Base-by-base conservation (phyloP, 495 filamentous ascomycete genomes). In the Aspergillus cristatus region DNA sequence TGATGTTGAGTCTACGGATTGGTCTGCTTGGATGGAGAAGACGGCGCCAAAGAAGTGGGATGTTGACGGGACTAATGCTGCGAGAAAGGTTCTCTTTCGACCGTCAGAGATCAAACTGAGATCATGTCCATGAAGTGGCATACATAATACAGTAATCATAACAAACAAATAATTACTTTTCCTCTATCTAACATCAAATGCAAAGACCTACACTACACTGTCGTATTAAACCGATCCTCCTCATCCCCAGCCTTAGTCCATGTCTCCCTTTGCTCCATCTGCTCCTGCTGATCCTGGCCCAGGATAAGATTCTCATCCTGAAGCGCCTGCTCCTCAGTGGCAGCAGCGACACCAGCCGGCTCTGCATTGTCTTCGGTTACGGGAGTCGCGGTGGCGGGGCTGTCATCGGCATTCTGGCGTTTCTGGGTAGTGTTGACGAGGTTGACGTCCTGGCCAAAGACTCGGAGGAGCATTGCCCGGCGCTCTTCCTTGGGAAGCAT, bases 401-500 rank as follows among this genome's bases (percentile, higher is more conserved):
- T 42, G 18, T 52, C 20, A 14, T 37, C 20, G 6, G 29, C 53
- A 3, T 37, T 43, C 31, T 63, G 51, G 32, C 62, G 63, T 56
- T 75, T 72, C 17, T 71, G 60, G 46, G 60, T 63, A 12, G 52
- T 55, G 50, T 67, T 69, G 35, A 64, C 35, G 12, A 96, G 63
- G 2, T 82, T 84, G 2, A 79, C 78, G 15, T 74, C 72, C 42
- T 96, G 89, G 49, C 95, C 88, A 65, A 79, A 98, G 25, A 98
- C 70, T 24, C 91, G 76, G 38, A 95, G 70, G 48, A 96, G 68
- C 84, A 96, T 90, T 6, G 90, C 91, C 24, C 76, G 81, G 20
- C 91, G 77, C 33, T 98, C 91, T 53, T 98, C 91, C 65, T 97
- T 98, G 35, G 87, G 87, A 46, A 96, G 65, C 91, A 98, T 98